These are phyloP conservation scores for Antitrichia curtipendula DNA, from an alignment of 225 moss, liverwort and hornwort species.

Conservation along the genomic window DNA sequence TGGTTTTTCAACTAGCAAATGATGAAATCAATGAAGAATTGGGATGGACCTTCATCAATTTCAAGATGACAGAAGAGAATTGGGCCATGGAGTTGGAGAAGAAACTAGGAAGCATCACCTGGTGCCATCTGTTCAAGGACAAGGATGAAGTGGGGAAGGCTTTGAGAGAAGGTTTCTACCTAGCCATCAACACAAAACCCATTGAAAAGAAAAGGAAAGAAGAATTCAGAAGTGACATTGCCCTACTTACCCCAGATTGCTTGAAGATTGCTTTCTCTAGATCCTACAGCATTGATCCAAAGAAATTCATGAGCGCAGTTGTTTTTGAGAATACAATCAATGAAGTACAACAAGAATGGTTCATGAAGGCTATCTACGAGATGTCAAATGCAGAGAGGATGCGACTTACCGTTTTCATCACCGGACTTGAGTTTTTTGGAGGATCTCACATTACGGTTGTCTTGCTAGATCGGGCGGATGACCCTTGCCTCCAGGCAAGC, in stretches of 20 bases:
- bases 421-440: neutral
- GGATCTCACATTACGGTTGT: neutral
- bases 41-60: neutral
- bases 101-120: neutral
- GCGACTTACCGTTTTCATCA: neutral
- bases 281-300: neutral
- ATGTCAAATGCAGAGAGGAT: neutral
- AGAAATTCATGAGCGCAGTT: neutral
- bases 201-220: neutral
- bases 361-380: neutral
- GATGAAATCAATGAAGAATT: neutral
- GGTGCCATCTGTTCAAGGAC: neutral
- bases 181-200: neutral
- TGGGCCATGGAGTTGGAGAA: neutral
- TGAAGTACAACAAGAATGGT: neutral
- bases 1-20: neutral
- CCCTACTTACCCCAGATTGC: neutral
- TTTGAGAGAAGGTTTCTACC: neutral
- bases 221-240: neutral
- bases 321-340: too few relatives aligned
- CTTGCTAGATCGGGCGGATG: neutral
- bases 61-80: neutral
- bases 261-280: neutral
- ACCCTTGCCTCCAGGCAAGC: neutral
- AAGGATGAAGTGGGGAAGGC: neutral